Base-by-base conservation (phyloP, 1,284 basidiomycete genomes). In the Ceratobasidium papillatum region DNA sequence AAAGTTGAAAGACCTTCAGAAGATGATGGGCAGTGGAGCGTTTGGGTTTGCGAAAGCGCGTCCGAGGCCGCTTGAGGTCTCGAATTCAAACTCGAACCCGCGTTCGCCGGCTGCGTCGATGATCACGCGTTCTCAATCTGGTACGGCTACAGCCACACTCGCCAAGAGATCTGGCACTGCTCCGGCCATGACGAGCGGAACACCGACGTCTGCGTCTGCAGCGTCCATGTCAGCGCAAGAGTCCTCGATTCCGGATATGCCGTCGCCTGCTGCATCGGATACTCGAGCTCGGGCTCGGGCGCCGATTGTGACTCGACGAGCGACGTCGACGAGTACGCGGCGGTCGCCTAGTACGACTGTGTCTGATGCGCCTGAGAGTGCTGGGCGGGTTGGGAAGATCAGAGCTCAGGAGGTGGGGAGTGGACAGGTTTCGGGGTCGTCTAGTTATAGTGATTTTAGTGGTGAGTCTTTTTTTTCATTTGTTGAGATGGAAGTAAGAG, bases 381-480 rank as follows among this genome's bases (percentile, higher is more conserved):
- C 54, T 25, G 61, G 75, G 38, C 36, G 59, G 56, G 79, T 80
- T 12, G 61, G 64, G 17, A 45, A 75, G 32, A 74, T 78, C 27
- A 77, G 76, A 41, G 77, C 77, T 4, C 88, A 87, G 76, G 88
- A 91, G 75, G 86, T 86, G 52, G 87, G 86, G 47, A 93, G 91
- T 78, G 89, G 85, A 75, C 86, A 90, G 30, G 89, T 87, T 1
- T 91, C 90, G 12, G 87, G 88, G 62, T 87, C 91, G 0, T 93
- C 92, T 2, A 94, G 93, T 80, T 93, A 93, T 78, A 93, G 92
- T 79, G 92, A 94, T 80, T 79, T 94, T 52, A 94, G 93, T 79
- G 92, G 92, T 92, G 78, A 79, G 87, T 81, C 32, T 34, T 43
- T 19, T 27, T 25, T 61, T 32, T 69, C 52, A 61, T 43, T 56